phyloP scores from a whole-genome alignment of 176 grass and related monocot genomes.

The Oryza glumipatula region DNA sequence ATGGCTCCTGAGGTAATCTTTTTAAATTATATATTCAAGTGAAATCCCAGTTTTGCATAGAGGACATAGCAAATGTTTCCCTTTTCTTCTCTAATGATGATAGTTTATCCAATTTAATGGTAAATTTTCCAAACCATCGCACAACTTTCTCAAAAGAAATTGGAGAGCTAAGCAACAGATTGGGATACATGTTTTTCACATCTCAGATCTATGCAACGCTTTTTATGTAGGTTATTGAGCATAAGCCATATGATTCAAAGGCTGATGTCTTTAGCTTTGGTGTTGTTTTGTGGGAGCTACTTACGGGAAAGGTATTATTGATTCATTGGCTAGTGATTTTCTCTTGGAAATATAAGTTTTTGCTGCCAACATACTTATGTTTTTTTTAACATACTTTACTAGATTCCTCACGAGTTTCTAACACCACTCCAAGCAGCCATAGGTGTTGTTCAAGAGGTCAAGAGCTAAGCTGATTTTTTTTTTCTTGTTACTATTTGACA shows the following conservation, averaged over 20 bases:
- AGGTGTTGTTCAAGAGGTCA: constrained; percentile 80
- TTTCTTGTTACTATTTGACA: background rate
- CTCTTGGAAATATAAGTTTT: background rate
- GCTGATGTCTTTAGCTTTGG: constrained; percentile 90
- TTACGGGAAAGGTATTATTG: constrained; percentile 69
- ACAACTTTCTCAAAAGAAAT: background rate
- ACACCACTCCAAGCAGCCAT: constrained; percentile 83
- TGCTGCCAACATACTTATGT: background rate
- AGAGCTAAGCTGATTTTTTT: background rate
- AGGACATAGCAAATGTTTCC: background rate
- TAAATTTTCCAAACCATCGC: background rate
- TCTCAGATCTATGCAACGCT: background rate
- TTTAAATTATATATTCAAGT: background rate
- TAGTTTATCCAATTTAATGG: background rate
- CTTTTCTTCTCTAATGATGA: background rate
- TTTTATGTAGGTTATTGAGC: constrained; percentile 61
- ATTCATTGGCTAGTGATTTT: background rate
- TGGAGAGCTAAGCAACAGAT: background rate
- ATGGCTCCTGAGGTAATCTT: constrained; percentile 83
- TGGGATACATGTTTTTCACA: background rate
- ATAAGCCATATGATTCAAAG: constrained; percentile 81
- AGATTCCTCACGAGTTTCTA: constrained; percentile 76
- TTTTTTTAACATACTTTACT: constrained; percentile 20
- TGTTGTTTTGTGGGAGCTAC: constrained; percentile 73
- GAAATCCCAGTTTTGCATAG: background rate